Percentiles rank a stretch among this genome's conserved stretches.
Conservation (phyloP, 2,329 filamentous ascomycete species). For the Cladosporium sp. region DNA sequence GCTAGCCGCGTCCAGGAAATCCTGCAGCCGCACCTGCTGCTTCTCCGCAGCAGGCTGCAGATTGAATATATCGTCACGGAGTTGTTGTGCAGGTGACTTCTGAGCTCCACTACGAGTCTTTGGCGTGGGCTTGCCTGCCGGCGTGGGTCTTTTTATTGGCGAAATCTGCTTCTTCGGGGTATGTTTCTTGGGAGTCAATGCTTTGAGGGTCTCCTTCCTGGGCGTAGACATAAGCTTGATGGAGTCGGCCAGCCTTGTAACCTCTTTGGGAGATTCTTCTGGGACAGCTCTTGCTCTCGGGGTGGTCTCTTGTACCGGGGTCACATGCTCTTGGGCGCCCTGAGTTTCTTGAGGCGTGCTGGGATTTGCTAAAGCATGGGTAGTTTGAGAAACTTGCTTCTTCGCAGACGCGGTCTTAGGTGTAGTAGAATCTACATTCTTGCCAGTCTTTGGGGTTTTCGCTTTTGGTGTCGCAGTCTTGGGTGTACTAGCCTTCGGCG, state of each 20-base stretch:
- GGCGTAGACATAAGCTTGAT: constrained; percentile 52
- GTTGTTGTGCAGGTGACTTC: constrained; percentile 29
- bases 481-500: not conserved
- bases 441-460: not conserved
- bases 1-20: constrained; percentile 92
- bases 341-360: constrained; percentile 3
- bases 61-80: constrained; percentile 32
- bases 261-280: constrained; percentile 25
- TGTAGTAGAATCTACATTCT: not conserved
- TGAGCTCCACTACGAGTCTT: constrained; percentile 28
- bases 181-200: constrained; percentile 43
- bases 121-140: constrained; percentile 32
- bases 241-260: constrained; percentile 40
- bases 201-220: constrained; percentile 45
- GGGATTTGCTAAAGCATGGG: not conserved
- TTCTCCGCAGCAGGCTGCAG: constrained; percentile 22
- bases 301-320: constrained; percentile 11
- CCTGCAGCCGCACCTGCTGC: constrained; percentile 65
- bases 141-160: constrained; percentile 43
- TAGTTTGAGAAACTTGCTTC: not conserved
- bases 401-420: constrained; percentile 7
- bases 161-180: constrained; percentile 41
- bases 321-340: not conserved
- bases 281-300: constrained; percentile 29
- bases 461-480: constrained; percentile 1